Evolutionary conservation across 2,329 filamentous ascomycete species (phyloP), one percentile per base, ranked within the genome.

Genomic region (Stromatinia cepivora): DNA sequence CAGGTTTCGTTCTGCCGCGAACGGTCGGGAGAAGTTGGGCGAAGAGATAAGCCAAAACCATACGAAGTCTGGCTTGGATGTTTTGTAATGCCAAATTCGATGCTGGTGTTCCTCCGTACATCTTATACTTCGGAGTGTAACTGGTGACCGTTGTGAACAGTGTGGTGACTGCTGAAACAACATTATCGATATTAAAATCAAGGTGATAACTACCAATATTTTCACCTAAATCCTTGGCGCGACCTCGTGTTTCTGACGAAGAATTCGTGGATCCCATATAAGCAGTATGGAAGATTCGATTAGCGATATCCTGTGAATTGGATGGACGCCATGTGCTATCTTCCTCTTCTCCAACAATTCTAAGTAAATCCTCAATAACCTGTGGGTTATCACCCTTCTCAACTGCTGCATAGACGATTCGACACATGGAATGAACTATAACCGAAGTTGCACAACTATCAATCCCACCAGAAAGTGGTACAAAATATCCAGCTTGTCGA

Each of bases 171-270:
- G 70, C 71, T n/a, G 70, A 52, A 34, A 67, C 63, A 5, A 73
- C 69, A 8, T 46, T 54, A 53, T 75, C 74, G 25, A 74, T 72
- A 75, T 93, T 87, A 57, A 93, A 81, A 75, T 94, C 86, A 5
- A 87, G 83, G 76, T 95, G 92, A 75, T 93, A 89, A 22, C 86
- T 83, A 4, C 91, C 92, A 66, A 94, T 92, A 6, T 81, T 83
- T 5, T 81, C 76, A 6, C 84, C 78, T 0, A 94, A 83, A 0
- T 85, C 82, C 75, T 86, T 85, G 1, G 92, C 90, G 39, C 92
- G 83, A 59, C 84, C 82, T 13, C 91, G 82, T 11, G 75, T 77
- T 72, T 92, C 90, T 54, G 81, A 80, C 34, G 85, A 88, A 4
- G 69, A 70, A 70, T 61, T 56, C 28, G 45, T 45, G 45, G 54